These are phyloP conservation scores for Porcisia hertigi DNA, from an alignment of 208 protist species.

Conservation along the genomic window DNA sequence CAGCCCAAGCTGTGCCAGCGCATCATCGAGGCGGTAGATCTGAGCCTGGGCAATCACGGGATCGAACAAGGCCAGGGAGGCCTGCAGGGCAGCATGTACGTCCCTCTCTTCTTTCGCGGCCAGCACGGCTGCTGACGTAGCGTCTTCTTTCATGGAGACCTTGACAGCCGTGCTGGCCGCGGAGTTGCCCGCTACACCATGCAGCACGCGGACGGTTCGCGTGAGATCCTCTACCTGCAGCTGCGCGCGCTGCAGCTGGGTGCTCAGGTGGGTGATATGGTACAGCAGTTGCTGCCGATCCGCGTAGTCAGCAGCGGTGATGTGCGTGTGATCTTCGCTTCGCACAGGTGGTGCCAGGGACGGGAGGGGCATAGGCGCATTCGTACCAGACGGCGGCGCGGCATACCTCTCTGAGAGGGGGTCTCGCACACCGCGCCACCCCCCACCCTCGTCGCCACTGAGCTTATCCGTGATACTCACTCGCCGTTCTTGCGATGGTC, in stretches of 20 bases:
- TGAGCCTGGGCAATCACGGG: slow-evolving; percentile 76
- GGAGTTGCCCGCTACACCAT: slow-evolving; percentile 11
- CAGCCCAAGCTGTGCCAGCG: slow-evolving; percentile 74
- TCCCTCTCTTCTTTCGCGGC: slow-evolving; percentile 46
- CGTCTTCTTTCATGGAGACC: slow-evolving; percentile 10
- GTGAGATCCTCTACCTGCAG: slow-evolving; percentile 67
- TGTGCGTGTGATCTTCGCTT: slow-evolving; percentile 13
- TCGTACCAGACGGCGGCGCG: background rate
- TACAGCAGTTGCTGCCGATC: slow-evolving; percentile 81
- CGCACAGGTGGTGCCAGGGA: background rate
- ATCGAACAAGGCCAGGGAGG: slow-evolving; percentile 65
- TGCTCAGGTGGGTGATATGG: slow-evolving; percentile 85
- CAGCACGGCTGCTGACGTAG: slow-evolving; percentile 45
- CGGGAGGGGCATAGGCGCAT: background rate
- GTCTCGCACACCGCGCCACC: background rate
- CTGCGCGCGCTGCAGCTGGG: slow-evolving; percentile 77
- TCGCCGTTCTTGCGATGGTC: background rate
- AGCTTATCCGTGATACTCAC: slow-evolving; percentile 5
- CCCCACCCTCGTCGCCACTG: slow-evolving; percentile 3
- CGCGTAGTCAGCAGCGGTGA: slow-evolving; percentile 74
- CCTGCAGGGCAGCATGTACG: slow-evolving; percentile 39
- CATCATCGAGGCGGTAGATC: slow-evolving; percentile 81
- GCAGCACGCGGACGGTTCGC: slow-evolving; percentile 50
- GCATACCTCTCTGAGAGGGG: background rate
- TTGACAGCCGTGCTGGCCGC: slow-evolving; percentile 1